These are phyloP conservation scores for Dendrostoma leiphaemia DNA, from an alignment of 2,329 filamentous ascomycete genomes.

Conservation along the genomic window DNA sequence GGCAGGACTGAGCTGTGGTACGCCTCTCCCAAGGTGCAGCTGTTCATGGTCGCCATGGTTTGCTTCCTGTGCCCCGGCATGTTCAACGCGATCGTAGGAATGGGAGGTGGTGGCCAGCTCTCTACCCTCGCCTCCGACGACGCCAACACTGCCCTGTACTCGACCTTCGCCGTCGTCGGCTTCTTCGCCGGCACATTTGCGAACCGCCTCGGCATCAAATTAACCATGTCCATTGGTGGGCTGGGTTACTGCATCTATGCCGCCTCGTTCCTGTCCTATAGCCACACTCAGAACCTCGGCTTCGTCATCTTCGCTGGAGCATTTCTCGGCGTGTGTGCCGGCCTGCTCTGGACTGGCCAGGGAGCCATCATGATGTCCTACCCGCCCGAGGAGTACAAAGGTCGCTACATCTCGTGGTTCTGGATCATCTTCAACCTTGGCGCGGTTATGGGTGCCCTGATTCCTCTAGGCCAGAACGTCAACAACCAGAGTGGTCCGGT, in stretches of 20 bases:
- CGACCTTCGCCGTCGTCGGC: slow-evolving; percentile 56
- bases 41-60: slow-evolving; percentile 68
- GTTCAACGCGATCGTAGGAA: slow-evolving; percentile 62
- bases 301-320: slow-evolving; percentile 77
- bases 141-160: slow-evolving; percentile 49
- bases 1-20: slow-evolving; percentile 58
- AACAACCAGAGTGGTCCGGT: slow-evolving; percentile 54
- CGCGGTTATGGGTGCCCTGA: slow-evolving; percentile 79
- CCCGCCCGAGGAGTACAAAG: slow-evolving; percentile 77
- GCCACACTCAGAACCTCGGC: slow-evolving; percentile 63
- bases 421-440: slow-evolving; percentile 96
- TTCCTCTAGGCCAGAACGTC: slow-evolving; percentile 73
- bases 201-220: slow-evolving; percentile 70
- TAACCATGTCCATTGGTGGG: slow-evolving; percentile 69
- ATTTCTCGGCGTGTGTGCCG: slow-evolving; percentile 74
- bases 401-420: slow-evolving; percentile 85
- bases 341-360: slow-evolving; percentile 79
- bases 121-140: slow-evolving; percentile 56
- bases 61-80: slow-evolving; percentile 68
- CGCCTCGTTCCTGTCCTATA: slow-evolving; percentile 67
- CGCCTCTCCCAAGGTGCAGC: slow-evolving; percentile 70
- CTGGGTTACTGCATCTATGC: slow-evolving; percentile 76
- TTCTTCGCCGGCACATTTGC: slow-evolving; percentile 75
- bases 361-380: slow-evolving; percentile 90
- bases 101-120: slow-evolving; percentile 59